phyloP scores from a whole-genome alignment of 2,329 filamentous ascomycete genomes.

The Penicillium sp. region DNA sequence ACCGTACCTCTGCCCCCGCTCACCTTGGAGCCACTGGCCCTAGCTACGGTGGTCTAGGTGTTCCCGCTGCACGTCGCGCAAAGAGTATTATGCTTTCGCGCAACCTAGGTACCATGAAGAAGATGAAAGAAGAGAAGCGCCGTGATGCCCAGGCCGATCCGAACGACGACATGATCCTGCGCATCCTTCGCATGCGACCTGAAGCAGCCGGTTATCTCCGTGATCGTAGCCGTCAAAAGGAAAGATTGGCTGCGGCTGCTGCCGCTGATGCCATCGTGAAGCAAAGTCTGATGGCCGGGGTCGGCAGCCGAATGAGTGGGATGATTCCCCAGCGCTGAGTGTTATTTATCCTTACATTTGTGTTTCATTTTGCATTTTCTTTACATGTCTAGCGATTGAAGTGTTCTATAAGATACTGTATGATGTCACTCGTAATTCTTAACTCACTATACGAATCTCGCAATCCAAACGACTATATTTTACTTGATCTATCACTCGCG shows the following conservation, averaged over 20 bases:
- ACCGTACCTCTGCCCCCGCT: constrained; percentile 71
- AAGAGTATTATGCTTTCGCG: constrained; percentile 88
- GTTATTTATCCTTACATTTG: constrained; percentile 4
- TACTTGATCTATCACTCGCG: neutral
- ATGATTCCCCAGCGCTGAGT: constrained; percentile 36
- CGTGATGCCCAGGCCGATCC: constrained; percentile 95
- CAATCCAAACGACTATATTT: neutral
- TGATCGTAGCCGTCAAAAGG: constrained; percentile 89
- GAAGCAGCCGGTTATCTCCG: constrained; percentile 86
- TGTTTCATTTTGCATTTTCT: neutral
- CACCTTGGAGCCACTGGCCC: constrained; percentile 42
- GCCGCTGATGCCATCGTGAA: constrained; percentile 93
- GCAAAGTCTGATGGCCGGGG: constrained; percentile 74
- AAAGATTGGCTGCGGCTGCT: constrained; percentile 83
- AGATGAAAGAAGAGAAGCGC: constrained; percentile 92
- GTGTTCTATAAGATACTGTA: constrained; percentile 4
- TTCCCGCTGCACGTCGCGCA: constrained; percentile 51
- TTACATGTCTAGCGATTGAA: constrained; percentile 4
- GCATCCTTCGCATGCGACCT: constrained; percentile 91
- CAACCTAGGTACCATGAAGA: constrained; percentile 93
- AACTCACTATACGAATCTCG: neutral
- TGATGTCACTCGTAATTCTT: constrained; percentile 10
- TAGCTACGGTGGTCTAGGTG: constrained; percentile 52
- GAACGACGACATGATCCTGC: constrained; percentile 95
- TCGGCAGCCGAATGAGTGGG: constrained; percentile 54